Evolutionary conservation across 169 alveolate genomes (phyloP).

Genomic region (Babesia ovis): DNA sequence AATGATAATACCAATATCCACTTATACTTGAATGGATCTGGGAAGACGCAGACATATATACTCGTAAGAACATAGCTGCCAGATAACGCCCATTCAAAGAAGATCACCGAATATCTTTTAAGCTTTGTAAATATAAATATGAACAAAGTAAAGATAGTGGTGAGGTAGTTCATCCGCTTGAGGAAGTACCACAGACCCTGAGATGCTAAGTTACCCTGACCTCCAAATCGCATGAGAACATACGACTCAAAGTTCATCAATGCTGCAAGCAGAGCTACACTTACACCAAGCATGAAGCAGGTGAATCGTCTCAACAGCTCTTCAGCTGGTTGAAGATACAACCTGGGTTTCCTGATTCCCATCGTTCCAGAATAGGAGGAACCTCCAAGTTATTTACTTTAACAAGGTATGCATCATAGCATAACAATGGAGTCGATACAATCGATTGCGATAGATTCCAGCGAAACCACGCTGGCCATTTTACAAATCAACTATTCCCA

Average conservation of each 20-base stretch:
- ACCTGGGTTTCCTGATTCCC: too few relatives aligned
- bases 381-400: too few relatives aligned
- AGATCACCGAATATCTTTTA: neutral
- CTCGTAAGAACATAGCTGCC: neutral
- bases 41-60: neutral
- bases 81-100: neutral
- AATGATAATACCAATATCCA: neutral
- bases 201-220: neutral
- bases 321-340: too few relatives aligned
- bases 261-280: neutral
- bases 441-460: too few relatives aligned
- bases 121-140: neutral
- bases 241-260: conserved; percentile 9
- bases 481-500: too few relatives aligned
- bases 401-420: too few relatives aligned
- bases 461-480: too few relatives aligned
- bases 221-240: conserved; percentile 3
- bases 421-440: too few relatives aligned
- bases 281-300: conserved; percentile 5
- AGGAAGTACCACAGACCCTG: conserved; percentile 26
- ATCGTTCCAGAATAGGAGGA: too few relatives aligned
- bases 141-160: neutral
- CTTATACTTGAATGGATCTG: neutral
- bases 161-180: neutral
- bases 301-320: too few relatives aligned